Evolutionary conservation across 192 early-diverging fungal genomes (phyloP).

Genomic region (Coemansia sp.): DNA sequence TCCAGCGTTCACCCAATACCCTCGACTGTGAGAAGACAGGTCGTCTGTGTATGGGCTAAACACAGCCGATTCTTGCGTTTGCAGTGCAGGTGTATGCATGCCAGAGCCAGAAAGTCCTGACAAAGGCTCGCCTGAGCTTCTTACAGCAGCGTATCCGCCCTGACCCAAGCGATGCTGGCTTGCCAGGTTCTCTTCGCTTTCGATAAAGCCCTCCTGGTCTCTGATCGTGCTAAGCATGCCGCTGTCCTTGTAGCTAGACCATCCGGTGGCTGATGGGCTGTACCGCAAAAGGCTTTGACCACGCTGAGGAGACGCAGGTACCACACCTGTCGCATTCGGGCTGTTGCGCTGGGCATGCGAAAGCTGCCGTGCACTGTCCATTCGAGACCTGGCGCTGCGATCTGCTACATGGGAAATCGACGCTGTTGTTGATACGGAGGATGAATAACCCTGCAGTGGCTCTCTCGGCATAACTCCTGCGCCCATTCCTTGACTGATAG

Average conservation of each 20-base stretch:
- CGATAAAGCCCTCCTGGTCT: constrained; percentile 27
- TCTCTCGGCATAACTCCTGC: constrained; percentile 47
- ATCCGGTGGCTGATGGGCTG: constrained; percentile 37
- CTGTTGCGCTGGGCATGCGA: constrained; percentile 6
- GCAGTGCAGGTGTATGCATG: background rate
- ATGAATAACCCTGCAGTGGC: constrained; percentile 23
- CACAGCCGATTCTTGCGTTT: background rate
- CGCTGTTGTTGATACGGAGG: constrained; percentile 32
- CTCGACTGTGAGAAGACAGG: constrained; percentile 12
- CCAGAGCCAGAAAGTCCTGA: background rate
- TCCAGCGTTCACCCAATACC: constrained; percentile 30
- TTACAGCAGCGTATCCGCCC: background rate
- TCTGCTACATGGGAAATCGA: constrained; percentile 13
- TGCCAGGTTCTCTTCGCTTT: constrained; percentile 4
- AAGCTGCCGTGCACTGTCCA: constrained; percentile 12
- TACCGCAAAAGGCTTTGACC: constrained; percentile 22
- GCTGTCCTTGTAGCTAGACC: constrained; percentile 44
- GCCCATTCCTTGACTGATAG: constrained; percentile 11
- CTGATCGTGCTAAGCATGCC: constrained; percentile 23
- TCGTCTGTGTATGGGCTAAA: constrained; percentile 24
- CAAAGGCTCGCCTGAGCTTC: background rate
- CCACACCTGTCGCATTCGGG: constrained; percentile 5
- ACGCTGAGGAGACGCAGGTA: constrained; percentile 40
- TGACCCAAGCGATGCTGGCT: background rate
- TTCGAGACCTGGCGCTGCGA: constrained; percentile 11